Evolutionary conservation across 2,329 filamentous ascomycete species (phyloP), one percentile per base, ranked within the genome.

Genomic region (Colletotrichum eremochloae): DNA sequence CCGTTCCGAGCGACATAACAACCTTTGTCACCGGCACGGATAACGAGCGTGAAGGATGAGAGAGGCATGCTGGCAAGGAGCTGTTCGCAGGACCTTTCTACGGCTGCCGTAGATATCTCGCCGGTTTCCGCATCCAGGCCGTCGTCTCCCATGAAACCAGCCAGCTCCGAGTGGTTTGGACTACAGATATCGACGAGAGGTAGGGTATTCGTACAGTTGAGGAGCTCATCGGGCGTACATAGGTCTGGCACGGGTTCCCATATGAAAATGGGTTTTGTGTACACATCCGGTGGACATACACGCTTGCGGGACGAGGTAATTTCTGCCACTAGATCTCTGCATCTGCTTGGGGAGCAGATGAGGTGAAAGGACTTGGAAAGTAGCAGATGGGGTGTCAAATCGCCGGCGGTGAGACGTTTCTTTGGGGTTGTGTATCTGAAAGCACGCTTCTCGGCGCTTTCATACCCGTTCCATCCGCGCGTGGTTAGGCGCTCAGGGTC

Each of bases 201-300:
- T 15, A 92, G 83, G 14, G 87, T 87, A 75, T 91, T 91, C 62
- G 89, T 91, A 79, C 87, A 90, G 77, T 91, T 90, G 14, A 91
- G 84, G 38, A 92, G 82, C 79, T 92, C 87, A 53, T 91, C 89
- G 0, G 94, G 91, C 0, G 89, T 92, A 80, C 95, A 98, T 1
- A 94, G 87, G 81, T 98, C 94, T 1, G 96, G 96, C 1, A 98
- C 93, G 0, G 96, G 96, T 80, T 99, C 96, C 96, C 96, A 99
- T 64, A 98, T 90, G 80, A 98, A 94, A 8, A 95, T 82, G 1
- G 95, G 93, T 60, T 88, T 88, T 1, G 84, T 77, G 75, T 85
- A 86, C 14, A 77, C 73, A 57, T 81, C 79, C 5, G 76, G 72
- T 0, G 81, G 74, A 18, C 76, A 73, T 33, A 83, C 74, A 11